A percentile compares a stretch with the other conserved stretches of the same genome.
phyloP scores from a whole-genome alignment of 768 basidiomycete species.

The Lactarius tabidus region DNA sequence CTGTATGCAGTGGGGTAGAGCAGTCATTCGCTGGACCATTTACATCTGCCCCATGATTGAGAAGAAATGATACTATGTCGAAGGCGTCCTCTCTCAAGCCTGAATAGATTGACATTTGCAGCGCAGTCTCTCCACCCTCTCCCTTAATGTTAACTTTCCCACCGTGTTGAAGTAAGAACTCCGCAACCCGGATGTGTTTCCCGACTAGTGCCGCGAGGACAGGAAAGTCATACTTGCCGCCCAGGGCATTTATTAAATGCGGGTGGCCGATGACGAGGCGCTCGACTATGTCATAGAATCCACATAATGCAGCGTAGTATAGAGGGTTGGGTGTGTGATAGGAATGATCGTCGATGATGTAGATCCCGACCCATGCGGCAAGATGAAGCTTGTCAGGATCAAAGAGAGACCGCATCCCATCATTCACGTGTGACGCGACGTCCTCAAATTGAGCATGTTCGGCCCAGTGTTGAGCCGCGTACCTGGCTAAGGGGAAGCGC shows the following conservation, averaged over 20 bases:
- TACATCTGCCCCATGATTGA: too few species aligned
- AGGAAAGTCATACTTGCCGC: background rate
- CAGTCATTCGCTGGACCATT: too few species aligned
- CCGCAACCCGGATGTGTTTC: background rate
- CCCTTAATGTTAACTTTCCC: too few species aligned
- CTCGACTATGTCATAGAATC: background rate
- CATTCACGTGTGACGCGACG: background rate
- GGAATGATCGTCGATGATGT: too few species aligned
- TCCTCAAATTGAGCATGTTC: background rate
- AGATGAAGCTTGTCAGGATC: background rate
- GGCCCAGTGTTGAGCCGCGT: background rate
- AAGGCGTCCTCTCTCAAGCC: too few species aligned
- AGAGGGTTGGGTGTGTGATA: background rate
- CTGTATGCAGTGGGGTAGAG: too few species aligned
- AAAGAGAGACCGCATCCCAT: background rate
- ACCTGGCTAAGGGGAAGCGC: background rate
- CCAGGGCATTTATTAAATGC: background rate
- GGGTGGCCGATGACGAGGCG: too few species aligned
- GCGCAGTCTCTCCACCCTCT: too few species aligned
- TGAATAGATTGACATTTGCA: too few species aligned
- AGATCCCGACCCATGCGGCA: too few species aligned
- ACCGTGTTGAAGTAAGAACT: too few species aligned
- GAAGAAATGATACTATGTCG: too few species aligned
- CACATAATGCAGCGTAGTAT: background rate
- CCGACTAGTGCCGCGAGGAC: background rate